Base-by-base conservation (phyloP, 352 stramenopile genomes). In the Phytophthora pisi region DNA sequence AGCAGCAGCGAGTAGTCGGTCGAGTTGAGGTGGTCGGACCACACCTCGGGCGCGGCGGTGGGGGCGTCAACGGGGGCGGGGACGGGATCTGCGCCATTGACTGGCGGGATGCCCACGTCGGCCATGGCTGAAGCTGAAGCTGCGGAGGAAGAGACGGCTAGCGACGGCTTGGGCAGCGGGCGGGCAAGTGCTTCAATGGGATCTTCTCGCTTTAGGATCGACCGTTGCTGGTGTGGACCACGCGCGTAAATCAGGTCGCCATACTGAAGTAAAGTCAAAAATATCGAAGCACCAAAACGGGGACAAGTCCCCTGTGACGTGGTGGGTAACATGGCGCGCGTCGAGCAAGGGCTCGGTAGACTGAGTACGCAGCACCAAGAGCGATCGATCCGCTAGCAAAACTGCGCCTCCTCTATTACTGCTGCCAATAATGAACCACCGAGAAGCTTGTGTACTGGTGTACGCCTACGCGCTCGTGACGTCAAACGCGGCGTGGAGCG, bases 1-100 rank as follows among this genome's bases (percentile, higher is more conserved):
- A 91, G 20, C 53, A 95, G 77, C 63, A 91, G 72, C 54, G 76
- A 78, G 64, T 90, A 90, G 69, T 95, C 82, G 42, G 61, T 75
- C 51, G 68, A 54, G 36, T 70, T 64, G 23, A 95, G 57, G 49
- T 92, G 58, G 49, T 90, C 75, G 26, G 83, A 88, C 87, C 87
- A 95, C 34, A 89, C 68, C 49, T 60, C 53, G 0, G 75, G 63
- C 7, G 49, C 51, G 16, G 50, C 36, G n/a, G 10, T 54, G 13
- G 23, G 2, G 75, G 61, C 51, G 4, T 63, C 46, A 36, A 43
- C 40, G 13, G 43, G 30, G 11, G 50, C 56, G 51, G 13, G 49
- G 30, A 63, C 51, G 24, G 16, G 36, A 23, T 45, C 30, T 38
- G 31, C 8, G 3, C 26, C 26, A 30, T 30, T 30, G 26, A 30